Percentiles rank a stretch among this genome's conserved stretches.
These are phyloP conservation scores for Aspergillus haitiensis DNA, from an alignment of 495 filamentous ascomycete genomes.

Conservation along the genomic window DNA sequence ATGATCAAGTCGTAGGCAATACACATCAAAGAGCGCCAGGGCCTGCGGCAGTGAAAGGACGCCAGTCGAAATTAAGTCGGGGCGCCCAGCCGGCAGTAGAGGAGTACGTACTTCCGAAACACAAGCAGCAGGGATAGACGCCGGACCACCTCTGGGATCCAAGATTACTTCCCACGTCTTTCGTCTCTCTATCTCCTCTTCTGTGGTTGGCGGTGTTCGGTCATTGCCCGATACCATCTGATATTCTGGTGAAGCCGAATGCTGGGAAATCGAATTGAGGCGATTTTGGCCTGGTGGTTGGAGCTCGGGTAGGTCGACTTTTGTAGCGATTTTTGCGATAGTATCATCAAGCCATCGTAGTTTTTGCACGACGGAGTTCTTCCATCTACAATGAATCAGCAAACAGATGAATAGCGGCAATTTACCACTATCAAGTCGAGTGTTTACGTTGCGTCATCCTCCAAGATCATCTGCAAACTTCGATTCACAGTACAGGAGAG, in stretches of 20 bases:
- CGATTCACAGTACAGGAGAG: conserved; percentile 37
- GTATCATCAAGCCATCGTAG: conserved; percentile 29
- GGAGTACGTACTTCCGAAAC: conserved; percentile 3
- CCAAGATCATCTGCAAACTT: conserved; percentile 39
- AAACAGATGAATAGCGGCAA: not conserved
- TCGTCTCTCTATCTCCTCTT: not conserved
- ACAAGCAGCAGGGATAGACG: conserved; percentile 4
- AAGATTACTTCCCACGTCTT: conserved; percentile 8
- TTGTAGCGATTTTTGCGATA: conserved; percentile 23
- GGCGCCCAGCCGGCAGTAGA: not conserved
- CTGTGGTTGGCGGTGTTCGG: not conserved
- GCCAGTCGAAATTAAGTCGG: conserved; percentile 3
- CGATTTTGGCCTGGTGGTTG: conserved; percentile 13
- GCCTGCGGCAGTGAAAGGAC: conserved; percentile 1
- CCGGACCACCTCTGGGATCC: not conserved
- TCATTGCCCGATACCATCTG: not conserved
- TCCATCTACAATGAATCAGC: conserved; percentile 32
- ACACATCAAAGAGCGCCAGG: conserved; percentile 14
- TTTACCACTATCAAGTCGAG: not conserved
- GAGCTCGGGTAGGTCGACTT: conserved; percentile 20
- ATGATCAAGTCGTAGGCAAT: conserved; percentile 37
- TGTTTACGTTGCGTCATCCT: conserved; percentile 35
- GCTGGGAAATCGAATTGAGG: not conserved
- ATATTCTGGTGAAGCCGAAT: not conserved
- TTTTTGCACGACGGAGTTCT: conserved; percentile 28